Percentiles rank a stretch among this genome's conserved stretches.
Evolutionary conservation across 2,329 filamentous ascomycete genomes (phyloP).

Genomic region (Trichoderma semiorbis): DNA sequence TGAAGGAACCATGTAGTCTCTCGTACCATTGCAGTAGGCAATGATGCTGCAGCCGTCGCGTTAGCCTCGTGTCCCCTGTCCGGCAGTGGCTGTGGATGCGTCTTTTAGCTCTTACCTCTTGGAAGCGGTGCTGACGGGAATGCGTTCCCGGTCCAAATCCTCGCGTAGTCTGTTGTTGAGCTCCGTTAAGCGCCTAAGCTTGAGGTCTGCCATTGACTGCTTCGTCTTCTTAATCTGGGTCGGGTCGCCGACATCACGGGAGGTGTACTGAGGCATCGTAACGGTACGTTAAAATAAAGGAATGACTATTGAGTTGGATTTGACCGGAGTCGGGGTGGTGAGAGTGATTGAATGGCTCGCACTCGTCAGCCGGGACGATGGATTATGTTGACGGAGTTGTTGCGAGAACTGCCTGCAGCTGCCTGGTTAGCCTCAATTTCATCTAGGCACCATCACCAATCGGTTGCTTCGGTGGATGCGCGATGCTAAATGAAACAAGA

Average conservation of each 20-base stretch:
- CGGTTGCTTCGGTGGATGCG: neutral
- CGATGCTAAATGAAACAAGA: neutral
- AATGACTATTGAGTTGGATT: constrained; percentile 12
- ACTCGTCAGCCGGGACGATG: constrained; percentile 12
- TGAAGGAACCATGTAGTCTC: constrained; percentile 98
- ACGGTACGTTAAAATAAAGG: constrained; percentile 18
- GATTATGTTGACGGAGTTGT: constrained; percentile 6
- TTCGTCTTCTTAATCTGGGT: constrained; percentile 84
- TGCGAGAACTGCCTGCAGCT: constrained; percentile 16
- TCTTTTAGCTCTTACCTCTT: constrained; percentile 61
- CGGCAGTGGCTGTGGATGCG: neutral
- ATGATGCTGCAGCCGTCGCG: constrained; percentile 67
- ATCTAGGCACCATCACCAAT: neutral
- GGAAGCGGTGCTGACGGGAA: constrained; percentile 91
- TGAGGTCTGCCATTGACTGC: constrained; percentile 98
- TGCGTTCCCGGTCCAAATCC: constrained; percentile 90
- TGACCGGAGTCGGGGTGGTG: constrained; percentile 20
- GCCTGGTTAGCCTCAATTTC: constrained; percentile 8
- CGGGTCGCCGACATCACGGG: constrained; percentile 64
- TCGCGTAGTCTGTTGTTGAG: constrained; percentile 94
- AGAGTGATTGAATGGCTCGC: neutral
- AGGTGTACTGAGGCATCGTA: constrained; percentile 64
- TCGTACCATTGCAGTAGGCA: constrained; percentile 94
- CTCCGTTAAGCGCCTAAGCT: constrained; percentile 92
- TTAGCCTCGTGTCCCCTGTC: neutral